Evolutionary conservation across 139 green algal species (phyloP).

Genomic region (Picochlorum sp.): DNA sequence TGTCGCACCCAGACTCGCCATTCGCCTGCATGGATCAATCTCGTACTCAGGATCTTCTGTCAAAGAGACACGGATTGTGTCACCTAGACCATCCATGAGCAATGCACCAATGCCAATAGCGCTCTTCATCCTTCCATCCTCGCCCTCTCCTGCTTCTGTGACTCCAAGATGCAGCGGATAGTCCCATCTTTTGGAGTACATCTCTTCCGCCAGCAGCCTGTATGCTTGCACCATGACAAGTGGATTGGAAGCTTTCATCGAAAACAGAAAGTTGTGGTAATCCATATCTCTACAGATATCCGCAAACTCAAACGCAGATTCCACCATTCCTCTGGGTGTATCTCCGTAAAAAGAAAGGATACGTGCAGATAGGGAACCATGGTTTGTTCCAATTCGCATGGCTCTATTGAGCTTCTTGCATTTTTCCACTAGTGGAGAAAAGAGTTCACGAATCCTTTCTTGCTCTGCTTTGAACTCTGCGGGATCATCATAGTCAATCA

Average conservation of each 20-base stretch:
- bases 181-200: slow-evolving; percentile 88
- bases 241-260: slow-evolving; percentile 98
- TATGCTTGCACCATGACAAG: slow-evolving; percentile 96
- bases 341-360: slow-evolving; percentile 90
- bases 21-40: slow-evolving; percentile 84
- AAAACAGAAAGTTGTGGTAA: slow-evolving; percentile 99
- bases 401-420: slow-evolving; percentile 88
- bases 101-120: slow-evolving; percentile 95
- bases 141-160: slow-evolving; percentile 75
- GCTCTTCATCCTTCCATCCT: slow-evolving; percentile 97
- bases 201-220: slow-evolving; percentile 85
- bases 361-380: slow-evolving; percentile 88
- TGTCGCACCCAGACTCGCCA: slow-evolving; percentile 64
- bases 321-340: slow-evolving; percentile 73
- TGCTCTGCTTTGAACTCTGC: slow-evolving; percentile 76
- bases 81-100: slow-evolving; percentile 94
- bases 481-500: slow-evolving; percentile 86
- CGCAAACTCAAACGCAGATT: slow-evolving; percentile 93
- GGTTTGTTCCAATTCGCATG: slow-evolving; percentile 98
- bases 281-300: slow-evolving; percentile 91
- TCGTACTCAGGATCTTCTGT: slow-evolving; percentile 95
- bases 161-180: slow-evolving; percentile 97
- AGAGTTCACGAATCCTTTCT: slow-evolving; percentile 77
- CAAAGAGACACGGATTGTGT: slow-evolving; percentile 94
- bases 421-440: slow-evolving; percentile 93